These are phyloP conservation scores for Ophiostoma angusticollis DNA, from an alignment of 2,329 filamentous ascomycete genomes.

Conservation along the genomic window DNA sequence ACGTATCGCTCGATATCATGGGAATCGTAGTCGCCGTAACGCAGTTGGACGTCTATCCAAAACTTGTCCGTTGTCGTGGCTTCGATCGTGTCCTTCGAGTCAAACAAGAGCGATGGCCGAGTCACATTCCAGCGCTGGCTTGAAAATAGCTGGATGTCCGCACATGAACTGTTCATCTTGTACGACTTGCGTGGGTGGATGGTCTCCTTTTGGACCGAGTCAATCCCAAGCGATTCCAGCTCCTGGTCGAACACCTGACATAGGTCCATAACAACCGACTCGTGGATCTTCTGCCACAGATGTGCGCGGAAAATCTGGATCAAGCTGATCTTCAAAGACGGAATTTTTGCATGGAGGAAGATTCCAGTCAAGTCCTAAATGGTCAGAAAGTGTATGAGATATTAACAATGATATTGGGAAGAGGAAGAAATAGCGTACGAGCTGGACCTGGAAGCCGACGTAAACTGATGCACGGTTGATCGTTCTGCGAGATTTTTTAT, in stretches of 20 bases:
- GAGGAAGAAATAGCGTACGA: too few relatives aligned
- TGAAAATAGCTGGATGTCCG: slow-evolving; percentile 91
- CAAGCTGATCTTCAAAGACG: slow-evolving; percentile 90
- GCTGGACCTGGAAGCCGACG: slow-evolving; percentile 97
- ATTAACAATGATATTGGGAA: too few relatives aligned
- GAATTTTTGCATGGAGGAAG: slow-evolving; percentile 98
- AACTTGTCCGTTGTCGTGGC: slow-evolving; percentile 96
- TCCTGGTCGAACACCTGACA: slow-evolving; percentile 98
- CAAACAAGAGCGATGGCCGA: slow-evolving; percentile 80
- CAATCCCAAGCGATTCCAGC: slow-evolving; percentile 85
- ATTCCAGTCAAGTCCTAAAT: slow-evolving; percentile 95
- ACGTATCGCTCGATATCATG: slow-evolving; percentile 98
- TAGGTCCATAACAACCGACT: slow-evolving; percentile 96
- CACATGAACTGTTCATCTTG: slow-evolving; percentile 99
- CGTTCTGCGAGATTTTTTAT: slow-evolving; percentile 32
- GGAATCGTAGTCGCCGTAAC: slow-evolving; percentile 89
- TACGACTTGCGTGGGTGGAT: slow-evolving; percentile 99
- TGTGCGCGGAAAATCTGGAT: slow-evolving; percentile 99
- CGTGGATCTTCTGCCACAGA: slow-evolving; percentile 99
- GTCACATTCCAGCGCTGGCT: slow-evolving; percentile 99
- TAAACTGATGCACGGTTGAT: slow-evolving; percentile 96
- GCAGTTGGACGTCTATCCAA: slow-evolving; percentile 93
- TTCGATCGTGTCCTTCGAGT: slow-evolving; percentile 92
- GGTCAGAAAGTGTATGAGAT: too few relatives aligned
- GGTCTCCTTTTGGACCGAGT: slow-evolving; percentile 97